phyloP scores from a whole-genome alignment of 495 filamentous ascomycete genomes.

The Aspergillus bridgeri region DNA sequence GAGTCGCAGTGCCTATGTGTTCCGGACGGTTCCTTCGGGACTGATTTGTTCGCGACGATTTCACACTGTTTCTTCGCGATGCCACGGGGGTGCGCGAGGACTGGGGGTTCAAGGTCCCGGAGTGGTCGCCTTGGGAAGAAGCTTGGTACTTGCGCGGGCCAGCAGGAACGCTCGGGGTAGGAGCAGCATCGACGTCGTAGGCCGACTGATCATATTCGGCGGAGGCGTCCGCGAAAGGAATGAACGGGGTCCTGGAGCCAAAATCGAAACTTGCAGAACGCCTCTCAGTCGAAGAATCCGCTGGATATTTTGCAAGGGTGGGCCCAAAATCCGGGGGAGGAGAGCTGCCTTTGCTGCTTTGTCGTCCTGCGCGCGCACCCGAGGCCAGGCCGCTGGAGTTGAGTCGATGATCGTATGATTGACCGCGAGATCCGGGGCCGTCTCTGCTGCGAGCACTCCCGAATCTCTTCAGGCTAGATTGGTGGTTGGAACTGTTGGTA shows the following conservation, averaged over 20 bases:
- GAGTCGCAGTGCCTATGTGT: conserved; percentile 36
- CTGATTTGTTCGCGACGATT: conserved; percentile 55
- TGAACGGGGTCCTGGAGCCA: conserved; percentile 38
- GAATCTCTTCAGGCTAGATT: conserved; percentile 56
- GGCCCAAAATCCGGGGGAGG: conserved; percentile 64
- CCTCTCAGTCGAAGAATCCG: conserved; percentile 53
- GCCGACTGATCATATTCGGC: conserved; percentile 24
- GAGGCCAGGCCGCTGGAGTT: conserved; percentile 3
- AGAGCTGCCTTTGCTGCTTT: conserved; percentile 72
- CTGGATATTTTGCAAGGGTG: conserved; percentile 44
- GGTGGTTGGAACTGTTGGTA: conserved; percentile 77
- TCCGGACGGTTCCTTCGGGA: conserved; percentile 33
- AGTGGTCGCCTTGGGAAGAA: conserved; percentile 28
- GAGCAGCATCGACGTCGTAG: conserved; percentile 75
- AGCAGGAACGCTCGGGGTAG: conserved; percentile 79
- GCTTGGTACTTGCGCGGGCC: conserved; percentile 58
- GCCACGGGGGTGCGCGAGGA: conserved; percentile 40
- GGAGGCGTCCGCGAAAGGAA: conserved; percentile 24
- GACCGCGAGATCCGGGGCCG: conserved; percentile 33
- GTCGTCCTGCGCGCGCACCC: conserved; percentile 35
- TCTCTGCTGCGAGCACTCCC: conserved; percentile 56
- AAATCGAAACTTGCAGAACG: conserved; percentile 80
- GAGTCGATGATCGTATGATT: conserved; percentile 23
- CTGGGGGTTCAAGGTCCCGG: conserved; percentile 41
- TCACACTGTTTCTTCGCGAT: conserved; percentile 57